These are phyloP conservation scores for Erysiphe pulchra DNA, from an alignment of 2,329 filamentous ascomycete genomes.

Conservation along the genomic window DNA sequence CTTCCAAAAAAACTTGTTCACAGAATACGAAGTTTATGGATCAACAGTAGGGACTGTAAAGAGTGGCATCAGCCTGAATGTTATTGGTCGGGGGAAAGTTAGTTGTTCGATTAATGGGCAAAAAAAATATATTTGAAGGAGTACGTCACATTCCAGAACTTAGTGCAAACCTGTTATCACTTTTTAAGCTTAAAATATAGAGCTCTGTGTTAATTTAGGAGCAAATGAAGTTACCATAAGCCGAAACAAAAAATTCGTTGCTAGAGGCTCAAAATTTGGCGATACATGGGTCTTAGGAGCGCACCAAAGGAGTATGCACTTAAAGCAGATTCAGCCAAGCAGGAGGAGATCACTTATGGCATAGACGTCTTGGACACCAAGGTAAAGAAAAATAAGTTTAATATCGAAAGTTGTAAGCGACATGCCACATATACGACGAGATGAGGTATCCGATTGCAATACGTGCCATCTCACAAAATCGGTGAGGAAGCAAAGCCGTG, in stretches of 20 bases:
- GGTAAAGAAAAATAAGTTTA: not conserved
- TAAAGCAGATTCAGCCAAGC: not conserved
- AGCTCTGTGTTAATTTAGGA: not conserved
- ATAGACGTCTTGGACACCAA: not conserved
- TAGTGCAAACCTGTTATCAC: not conserved
- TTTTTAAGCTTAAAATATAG: not conserved
- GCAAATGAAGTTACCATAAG: not conserved
- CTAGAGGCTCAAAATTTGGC: not conserved
- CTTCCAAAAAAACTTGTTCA: not conserved
- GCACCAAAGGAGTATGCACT: no score
- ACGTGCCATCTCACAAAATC: not conserved
- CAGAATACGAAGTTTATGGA: not conserved
- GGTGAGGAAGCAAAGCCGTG: not conserved
- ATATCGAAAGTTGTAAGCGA: not conserved
- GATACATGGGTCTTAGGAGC: not conserved
- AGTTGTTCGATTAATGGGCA: not conserved
- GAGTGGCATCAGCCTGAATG: not conserved
- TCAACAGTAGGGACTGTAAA: not conserved
- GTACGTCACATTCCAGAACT: constrained; percentile 1
- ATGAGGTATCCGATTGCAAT: not conserved
- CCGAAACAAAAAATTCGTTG: not conserved
- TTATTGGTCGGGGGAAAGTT: not conserved
- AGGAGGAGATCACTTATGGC: not conserved
- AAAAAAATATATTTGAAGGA: not conserved
- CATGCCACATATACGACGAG: not conserved